Base-by-base conservation (phyloP, 257 asterid genomes). In the Gentiana straminea region DNA sequence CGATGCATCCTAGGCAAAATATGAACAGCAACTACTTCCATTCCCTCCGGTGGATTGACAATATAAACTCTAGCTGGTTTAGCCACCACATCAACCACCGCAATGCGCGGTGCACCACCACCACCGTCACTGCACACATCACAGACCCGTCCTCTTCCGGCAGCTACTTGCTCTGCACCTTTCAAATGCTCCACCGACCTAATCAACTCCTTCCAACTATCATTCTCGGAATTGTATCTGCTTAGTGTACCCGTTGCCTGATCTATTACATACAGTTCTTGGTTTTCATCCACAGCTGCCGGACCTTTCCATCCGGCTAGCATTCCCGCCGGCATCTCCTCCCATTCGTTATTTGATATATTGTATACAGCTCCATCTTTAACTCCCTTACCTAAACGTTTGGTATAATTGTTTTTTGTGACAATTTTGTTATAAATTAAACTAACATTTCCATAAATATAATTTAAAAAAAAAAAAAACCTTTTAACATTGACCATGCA, bases 291-390 rank as follows among this genome's bases (percentile, higher is more conserved):
- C 50, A 58, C 64, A 1, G 82, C 62, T 13, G 82, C 79, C 7
- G 95, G 84, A 33, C 94, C 90, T 0, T 59, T 77, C 95, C 90
- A 86, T 5, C 95, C 95, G 8, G 24, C 65, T 45, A 81, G 60
- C 94, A 86, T 86, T 33, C 90, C 94, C 51, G 44, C 61, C 1
- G 80, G 76, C 94, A 86, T 86, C 7, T 72, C 72, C 50, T 63
- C 79, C 94, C 90, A 83, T 54, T 47, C 53, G 51, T 79, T 59
- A 58, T 3, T 63, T 8, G 10, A 47, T 12, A 56, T 55, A 33
- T 81, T 68, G 12, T 81, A 81, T 37, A 78, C 67, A 0, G 71
- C 63, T 0, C 88, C 87, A 47, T 77, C 80, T 68, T 86, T 86
- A 2, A 54, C 35, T 0, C 79, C 78, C 54, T 46, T 77, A 0